Evolutionary conservation across 495 filamentous ascomycete genomes (phyloP).

Genomic region (Hypomontagnella submonticulosa): DNA sequence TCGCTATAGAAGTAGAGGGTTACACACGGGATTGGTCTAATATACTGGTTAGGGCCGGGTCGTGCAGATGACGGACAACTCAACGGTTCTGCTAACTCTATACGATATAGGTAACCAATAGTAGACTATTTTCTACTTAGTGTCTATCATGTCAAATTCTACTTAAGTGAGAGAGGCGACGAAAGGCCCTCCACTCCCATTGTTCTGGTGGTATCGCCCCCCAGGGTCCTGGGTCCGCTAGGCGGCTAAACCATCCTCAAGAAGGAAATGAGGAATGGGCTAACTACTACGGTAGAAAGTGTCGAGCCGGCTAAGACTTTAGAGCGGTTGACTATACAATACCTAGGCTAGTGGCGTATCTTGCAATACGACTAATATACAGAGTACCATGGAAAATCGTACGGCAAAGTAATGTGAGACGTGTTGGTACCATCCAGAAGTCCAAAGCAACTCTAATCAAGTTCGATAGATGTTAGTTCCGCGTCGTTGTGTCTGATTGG

Average conservation of each 20-base stretch:
- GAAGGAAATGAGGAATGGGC: constrained; percentile 5
- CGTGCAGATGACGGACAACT: background rate
- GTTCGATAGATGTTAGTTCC: too few species aligned
- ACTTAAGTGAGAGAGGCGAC: constrained; percentile 1
- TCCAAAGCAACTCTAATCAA: too few species aligned
- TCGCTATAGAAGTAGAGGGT: too few species aligned
- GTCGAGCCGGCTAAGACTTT: background rate
- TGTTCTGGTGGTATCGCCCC: constrained; percentile 5
- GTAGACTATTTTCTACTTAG: background rate
- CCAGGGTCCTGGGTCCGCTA: constrained; percentile 9
- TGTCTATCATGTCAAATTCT: background rate
- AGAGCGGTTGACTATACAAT: background rate
- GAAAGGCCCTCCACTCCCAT: constrained; percentile 14
- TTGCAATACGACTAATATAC: constrained; percentile 1
- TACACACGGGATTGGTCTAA: too few species aligned
- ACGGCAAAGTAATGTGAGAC: too few species aligned
- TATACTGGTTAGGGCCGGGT: too few species aligned
- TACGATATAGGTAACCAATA: constrained; percentile 20
- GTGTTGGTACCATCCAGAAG: too few species aligned
- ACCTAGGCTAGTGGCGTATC: background rate
- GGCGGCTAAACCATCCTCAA: background rate
- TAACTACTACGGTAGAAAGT: background rate
- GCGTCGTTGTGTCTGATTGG: too few species aligned
- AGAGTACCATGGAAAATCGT: background rate
- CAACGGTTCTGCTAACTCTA: constrained; percentile 23